Evolutionary conservation across 768 basidiomycete genomes (phyloP), one percentile per base, ranked within the genome.

Genomic region (Amanita exitialis): DNA sequence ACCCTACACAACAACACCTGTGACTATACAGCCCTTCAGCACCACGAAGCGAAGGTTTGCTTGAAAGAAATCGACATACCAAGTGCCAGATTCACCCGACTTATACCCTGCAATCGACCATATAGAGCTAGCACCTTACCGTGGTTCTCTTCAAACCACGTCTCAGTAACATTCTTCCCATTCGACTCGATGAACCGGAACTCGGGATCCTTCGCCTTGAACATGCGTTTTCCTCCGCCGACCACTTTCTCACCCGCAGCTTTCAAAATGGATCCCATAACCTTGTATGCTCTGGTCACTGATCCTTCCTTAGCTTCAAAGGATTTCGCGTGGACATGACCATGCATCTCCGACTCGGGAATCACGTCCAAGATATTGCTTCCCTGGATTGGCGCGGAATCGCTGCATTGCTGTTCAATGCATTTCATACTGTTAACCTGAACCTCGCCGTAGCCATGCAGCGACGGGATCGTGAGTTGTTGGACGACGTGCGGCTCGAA

Each of bases 401-500:
- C 42, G 20, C 18, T 5, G 6, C 3, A 3, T 25, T 43, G 35
- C 27, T 18, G 38, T 4, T 51, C 34, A 41, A 10, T 7, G 15
- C n/a, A 32, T 18, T 44, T 42, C 34, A 30, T 18, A 10, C 16
- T 25, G 10, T 21, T 30, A n/a, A 51, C 50, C 15, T 36, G 42
- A 10, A 51, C 42, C 15, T 44, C 39, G 23, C 50, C 42, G 23
- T 51, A 51, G 5, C 50, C 50, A 23, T 10, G 34, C 42, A 51
- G 23, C 7, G 50, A 51, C 6, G 50, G 50, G 21, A 51, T 44
- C n/a, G 32, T 44, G n/a, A 27, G n/a, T 4, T n/a, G 20, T 16
- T 44, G 16, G 3, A 51, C 43, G 10, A 20, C 21, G 21, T 51
- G 32, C 10, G 50, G 50, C 34, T 51, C 50, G 7, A 51, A 34